Evolutionary conservation across 2,329 filamentous ascomycete genomes (phyloP), one percentile per base, ranked within the genome.

Genomic region (Alternaria sp.): DNA sequence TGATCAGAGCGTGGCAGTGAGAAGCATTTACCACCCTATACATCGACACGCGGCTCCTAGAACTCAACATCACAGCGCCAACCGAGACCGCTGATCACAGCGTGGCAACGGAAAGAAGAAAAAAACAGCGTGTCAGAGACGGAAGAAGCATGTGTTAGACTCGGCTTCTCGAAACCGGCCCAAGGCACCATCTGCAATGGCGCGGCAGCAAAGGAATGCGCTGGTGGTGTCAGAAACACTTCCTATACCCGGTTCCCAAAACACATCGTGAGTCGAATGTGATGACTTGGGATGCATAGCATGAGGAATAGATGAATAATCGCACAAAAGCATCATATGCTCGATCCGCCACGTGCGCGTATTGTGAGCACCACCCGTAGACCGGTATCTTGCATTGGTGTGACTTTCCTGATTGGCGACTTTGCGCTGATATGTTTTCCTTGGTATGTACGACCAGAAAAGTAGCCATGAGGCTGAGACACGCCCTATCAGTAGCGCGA

Each of bases 321-420:
- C 10, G 46, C 30, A 50, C 46, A 38, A 50, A 50, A 38, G 46
- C 32, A 50, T 50, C 46, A 50, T 36, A 36, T 50, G 32, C 32
- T 50, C 46, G 32, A 50, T 18, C 16, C 30, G 46, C 46, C 46
- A 50, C 46, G 32, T 50, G 46, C 20, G 32, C 32, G 46, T 16
- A 38, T 50, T 14, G 46, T 32, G 46, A 50, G 32, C 46, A 25
- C 10, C 22, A 38, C 46, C 46, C 30, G 30, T 34, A 8, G 18
- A 49, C 46, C 46, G 14, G 32, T 50, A 36, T 50, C 9, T 38
- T 20, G 20, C 36, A 18, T 14, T 36, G 30, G 46, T 50, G 46
- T 50, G 32, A 50, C 46, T 50, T 50, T 36, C 30, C 46, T 27
- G 4, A 25, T 36, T 27, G 32, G 11, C 11, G 4, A n/a, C 18